These are phyloP conservation scores for Cladochytrium replicatum DNA, from an alignment of 192 early-diverging fungal genomes.

Conservation along the genomic window DNA sequence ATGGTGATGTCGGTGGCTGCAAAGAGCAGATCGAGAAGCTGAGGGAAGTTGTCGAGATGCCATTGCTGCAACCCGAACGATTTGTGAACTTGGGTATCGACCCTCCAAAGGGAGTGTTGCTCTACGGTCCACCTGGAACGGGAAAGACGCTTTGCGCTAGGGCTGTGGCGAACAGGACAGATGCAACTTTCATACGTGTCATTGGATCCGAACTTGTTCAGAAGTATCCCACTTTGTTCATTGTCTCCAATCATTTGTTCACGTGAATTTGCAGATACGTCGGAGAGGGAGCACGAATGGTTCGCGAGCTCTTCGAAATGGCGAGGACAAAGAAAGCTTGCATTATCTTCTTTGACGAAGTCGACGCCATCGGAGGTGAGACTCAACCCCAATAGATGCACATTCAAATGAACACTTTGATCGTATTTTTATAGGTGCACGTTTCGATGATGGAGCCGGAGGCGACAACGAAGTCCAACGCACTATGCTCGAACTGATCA, in stretches of 20 bases:
- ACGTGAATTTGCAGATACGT: too few relatives aligned
- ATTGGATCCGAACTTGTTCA: conserved; percentile 99
- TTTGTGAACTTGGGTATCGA: conserved; percentile 98
- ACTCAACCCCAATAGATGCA: too few relatives aligned
- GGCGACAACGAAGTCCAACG: conserved; percentile 99
- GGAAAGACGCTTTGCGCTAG: conserved; percentile 97
- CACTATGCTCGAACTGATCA: conserved; percentile 99
- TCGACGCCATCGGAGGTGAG: conserved; percentile 91
- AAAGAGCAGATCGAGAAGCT: conserved; percentile 99
- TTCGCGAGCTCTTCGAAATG: conserved; percentile 99
- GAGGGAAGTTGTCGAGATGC: conserved; percentile 96
- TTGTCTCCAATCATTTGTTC: too few relatives aligned
- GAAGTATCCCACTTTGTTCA: conserved; percentile 82
- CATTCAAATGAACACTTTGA: neutral
- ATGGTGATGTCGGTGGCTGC: conserved; percentile 97
- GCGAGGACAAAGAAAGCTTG: conserved; percentile 99
- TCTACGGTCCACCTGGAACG: conserved; percentile 94
- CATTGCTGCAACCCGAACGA: conserved; percentile 88
- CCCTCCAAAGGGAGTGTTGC: conserved; percentile 96
- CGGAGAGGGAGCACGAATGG: conserved; percentile 97
- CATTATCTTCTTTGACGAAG: conserved; percentile 99
- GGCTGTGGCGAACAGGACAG: conserved; percentile 97
- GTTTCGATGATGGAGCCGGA: conserved; percentile 96
- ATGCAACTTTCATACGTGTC: conserved; percentile 98
- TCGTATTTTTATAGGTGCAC: conserved; percentile 53